Conservation (phyloP, 148 eudicot genomes). For the Selenicereus undatus region DNA sequence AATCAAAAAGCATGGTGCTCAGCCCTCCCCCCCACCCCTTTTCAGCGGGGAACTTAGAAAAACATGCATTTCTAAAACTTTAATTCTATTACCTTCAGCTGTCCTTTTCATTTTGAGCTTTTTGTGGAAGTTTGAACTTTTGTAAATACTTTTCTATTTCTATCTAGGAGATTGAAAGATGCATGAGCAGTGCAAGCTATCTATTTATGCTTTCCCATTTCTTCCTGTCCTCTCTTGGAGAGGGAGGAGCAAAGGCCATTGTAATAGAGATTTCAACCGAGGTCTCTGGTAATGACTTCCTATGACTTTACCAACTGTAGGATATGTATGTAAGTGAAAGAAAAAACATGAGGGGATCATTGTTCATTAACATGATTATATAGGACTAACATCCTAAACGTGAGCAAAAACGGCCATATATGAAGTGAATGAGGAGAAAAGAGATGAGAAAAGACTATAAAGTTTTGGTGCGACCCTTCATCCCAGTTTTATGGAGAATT, state of each 20-base stretch:
- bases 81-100: background rate
- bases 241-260: too few relatives aligned
- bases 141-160: background rate
- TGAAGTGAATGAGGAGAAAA: background rate
- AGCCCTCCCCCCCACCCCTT: too few relatives aligned
- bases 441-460: background rate
- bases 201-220: background rate
- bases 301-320: background rate
- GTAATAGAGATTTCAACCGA: too few relatives aligned
- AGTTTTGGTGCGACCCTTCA: background rate
- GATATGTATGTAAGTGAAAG: background rate
- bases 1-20: background rate
- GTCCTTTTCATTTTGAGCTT: background rate
- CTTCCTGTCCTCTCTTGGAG: too few relatives aligned
- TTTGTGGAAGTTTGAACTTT: too few relatives aligned
- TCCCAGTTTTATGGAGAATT: background rate
- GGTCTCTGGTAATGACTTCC: too few relatives aligned
- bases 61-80: background rate
- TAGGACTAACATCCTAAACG: background rate
- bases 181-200: constrained; percentile 1
- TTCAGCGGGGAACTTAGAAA: background rate
- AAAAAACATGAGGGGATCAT: background rate
- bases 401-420: background rate
- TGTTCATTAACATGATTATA: background rate
- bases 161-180: background rate